Percentiles rank a stretch among this genome's conserved stretches.
These are phyloP conservation scores for Schizophyllum commune DNA, from an alignment of 1,284 basidiomycete species.

Conservation along the genomic window DNA sequence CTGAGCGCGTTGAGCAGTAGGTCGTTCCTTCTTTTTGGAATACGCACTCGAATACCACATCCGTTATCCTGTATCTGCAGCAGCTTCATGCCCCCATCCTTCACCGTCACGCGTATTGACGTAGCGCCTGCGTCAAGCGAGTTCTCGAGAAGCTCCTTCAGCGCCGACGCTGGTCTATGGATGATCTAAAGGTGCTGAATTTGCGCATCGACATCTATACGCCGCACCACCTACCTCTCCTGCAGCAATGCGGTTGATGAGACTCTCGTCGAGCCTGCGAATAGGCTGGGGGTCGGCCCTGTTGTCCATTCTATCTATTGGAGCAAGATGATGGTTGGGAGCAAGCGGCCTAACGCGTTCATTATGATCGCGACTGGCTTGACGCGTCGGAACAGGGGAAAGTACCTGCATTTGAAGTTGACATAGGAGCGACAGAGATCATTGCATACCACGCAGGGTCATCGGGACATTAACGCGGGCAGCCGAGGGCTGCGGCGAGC, in stretches of 20 bases:
- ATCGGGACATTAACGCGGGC: too few relatives aligned
- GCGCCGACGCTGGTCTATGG: slow-evolving; percentile 89
- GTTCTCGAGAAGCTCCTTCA: slow-evolving; percentile 97
- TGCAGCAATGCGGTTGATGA: slow-evolving; percentile 79
- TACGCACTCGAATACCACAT: slow-evolving; percentile 78
- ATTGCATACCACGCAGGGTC: too few relatives aligned
- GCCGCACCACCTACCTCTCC: slow-evolving; percentile 49
- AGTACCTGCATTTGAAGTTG: too few relatives aligned
- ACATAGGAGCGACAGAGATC: too few relatives aligned
- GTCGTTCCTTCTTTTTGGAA: not conserved
- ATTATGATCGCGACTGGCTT: too few relatives aligned
- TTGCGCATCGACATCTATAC: not conserved
- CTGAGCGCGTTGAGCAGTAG: slow-evolving; percentile 20
- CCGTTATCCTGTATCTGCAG: slow-evolving; percentile 98
- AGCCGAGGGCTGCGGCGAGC: too few relatives aligned
- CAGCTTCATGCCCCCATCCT: slow-evolving; percentile 94
- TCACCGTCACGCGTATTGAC: slow-evolving; percentile 81
- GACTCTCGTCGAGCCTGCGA: slow-evolving; percentile 59
- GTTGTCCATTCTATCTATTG: not conserved
- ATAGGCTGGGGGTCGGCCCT: slow-evolving; percentile 42
- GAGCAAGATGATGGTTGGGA: too few relatives aligned
- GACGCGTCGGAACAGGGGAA: too few relatives aligned
- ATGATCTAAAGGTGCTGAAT: slow-evolving; percentile 64
- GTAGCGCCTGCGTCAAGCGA: slow-evolving; percentile 89
- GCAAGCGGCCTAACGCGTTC: too few relatives aligned